These are phyloP conservation scores for Cytospora piceae DNA, from an alignment of 2,329 filamentous ascomycete species.

Conservation along the genomic window DNA sequence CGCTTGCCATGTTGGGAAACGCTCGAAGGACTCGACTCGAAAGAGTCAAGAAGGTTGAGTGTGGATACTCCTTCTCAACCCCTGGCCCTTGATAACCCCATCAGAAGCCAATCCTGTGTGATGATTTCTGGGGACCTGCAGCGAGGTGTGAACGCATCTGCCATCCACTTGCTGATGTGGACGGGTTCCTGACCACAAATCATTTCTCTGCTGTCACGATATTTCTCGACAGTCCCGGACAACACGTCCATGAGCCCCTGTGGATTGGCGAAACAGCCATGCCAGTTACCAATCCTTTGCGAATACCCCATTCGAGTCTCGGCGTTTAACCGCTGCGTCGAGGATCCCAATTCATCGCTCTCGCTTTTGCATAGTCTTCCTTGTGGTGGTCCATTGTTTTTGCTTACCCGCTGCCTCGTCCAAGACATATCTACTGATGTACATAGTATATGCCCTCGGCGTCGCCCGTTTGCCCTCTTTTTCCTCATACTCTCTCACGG, in stretches of 20 bases:
- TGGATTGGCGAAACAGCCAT: slow-evolving; percentile 21
- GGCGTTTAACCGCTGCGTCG: slow-evolving; percentile 8
- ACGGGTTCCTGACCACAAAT: slow-evolving; percentile 22
- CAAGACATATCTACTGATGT: neutral
- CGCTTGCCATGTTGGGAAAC: neutral
- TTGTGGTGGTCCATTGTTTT: slow-evolving; percentile 3
- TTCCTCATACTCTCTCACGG: slow-evolving; percentile 4
- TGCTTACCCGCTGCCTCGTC: slow-evolving; percentile 6
- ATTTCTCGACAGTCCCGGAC: slow-evolving; percentile 23
- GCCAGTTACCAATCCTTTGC: slow-evolving; percentile 18
- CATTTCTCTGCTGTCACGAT: slow-evolving; percentile 25
- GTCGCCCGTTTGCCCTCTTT: neutral
- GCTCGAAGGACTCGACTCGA: neutral
- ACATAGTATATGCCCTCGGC: neutral
- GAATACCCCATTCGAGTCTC: slow-evolving; percentile 13
- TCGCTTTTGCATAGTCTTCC: slow-evolving; percentile 7
- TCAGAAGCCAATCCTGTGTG: slow-evolving; percentile 11
- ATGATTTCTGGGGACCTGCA: slow-evolving; percentile 22
- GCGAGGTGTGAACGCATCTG: slow-evolving; percentile 18
- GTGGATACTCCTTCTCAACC: neutral
- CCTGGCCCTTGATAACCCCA: slow-evolving; percentile 14
- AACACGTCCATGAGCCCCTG: slow-evolving; percentile 12
- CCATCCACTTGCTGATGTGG: slow-evolving; percentile 3
- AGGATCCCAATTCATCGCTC: slow-evolving; percentile 14
- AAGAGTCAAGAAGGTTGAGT: neutral